Conservation (phyloP, 1,284 basidiomycete genomes). For the Inonotus obliquus region DNA sequence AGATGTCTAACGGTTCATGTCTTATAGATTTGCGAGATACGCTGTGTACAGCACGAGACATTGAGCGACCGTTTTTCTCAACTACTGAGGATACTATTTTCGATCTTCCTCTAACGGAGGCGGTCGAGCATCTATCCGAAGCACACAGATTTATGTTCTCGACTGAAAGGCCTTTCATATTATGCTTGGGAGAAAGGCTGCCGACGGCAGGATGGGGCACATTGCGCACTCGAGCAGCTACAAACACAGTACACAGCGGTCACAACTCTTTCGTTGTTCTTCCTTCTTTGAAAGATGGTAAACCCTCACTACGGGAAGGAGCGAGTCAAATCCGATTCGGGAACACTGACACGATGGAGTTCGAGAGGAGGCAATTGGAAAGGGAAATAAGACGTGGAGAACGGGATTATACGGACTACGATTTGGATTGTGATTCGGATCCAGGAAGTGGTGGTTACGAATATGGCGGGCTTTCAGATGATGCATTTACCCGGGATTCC, state of each 20-base stretch:
- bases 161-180: conserved; percentile 1
- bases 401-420: neutral
- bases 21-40: conserved; percentile 15
- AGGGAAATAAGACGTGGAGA: neutral
- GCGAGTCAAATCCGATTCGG: neutral
- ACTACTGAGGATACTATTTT: neutral
- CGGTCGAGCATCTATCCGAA: neutral
- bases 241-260: neutral
- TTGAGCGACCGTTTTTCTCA: conserved; percentile 4
- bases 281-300: neutral
- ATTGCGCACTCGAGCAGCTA: neutral
- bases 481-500: neutral
- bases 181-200: neutral
- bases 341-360: neutral
- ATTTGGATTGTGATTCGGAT: too few relatives aligned
- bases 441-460: too few relatives aligned
- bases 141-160: neutral
- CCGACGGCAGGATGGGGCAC: neutral
- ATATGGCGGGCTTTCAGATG: too few relatives aligned
- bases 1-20: neutral
- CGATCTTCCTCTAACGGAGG: neutral
- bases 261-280: conserved; percentile 16
- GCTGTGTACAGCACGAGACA: neutral
- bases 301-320: neutral
- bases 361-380: neutral